Evolutionary conservation across 2,329 filamentous ascomycete genomes (phyloP), one percentile per base, ranked within the genome.

Genomic region (Fusarium denticulatum): DNA sequence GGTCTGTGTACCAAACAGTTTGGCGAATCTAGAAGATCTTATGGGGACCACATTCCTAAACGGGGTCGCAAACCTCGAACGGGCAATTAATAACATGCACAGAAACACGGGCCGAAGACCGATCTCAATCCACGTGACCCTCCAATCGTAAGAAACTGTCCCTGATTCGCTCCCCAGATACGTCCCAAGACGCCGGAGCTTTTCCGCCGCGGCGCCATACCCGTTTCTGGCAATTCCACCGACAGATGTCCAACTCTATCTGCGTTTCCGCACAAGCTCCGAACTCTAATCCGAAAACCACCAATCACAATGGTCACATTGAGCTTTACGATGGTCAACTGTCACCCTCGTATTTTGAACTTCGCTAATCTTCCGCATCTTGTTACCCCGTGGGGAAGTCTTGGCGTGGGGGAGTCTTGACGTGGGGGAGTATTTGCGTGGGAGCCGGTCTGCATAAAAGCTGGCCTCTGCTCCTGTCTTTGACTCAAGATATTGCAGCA

Each of bases 351-450:
- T 55, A 70, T 58, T 61, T 73, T 61, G 60, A 47, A 45, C 30
- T 49, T 34, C 34, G 40, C 39, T 46, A 45, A 57, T 73, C 65
- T 65, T 65, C 70, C 69, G 65, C 70, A 70, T 50, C 43, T 28
- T 20, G 2, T 4, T 70, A 36, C 49, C 64, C 70, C 65, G 26
- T 64, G 69, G 64, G 69, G 53, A 26, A 67, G 30, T 7, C 59
- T 65, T 57, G 37, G 50, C 65, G 28, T 37, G n/a, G 42, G 16
- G n/a, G n/a, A n/a, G n/a, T n/a, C n/a, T n/a, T n/a, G n/a, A n/a
- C 65, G 26, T 64, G 69, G 64, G 69, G 53, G 30, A 67, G 30
- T 7, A 55, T 65, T 57, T 34, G 50, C 65, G 28, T 37, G n/a
- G 42, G 16, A 7, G 34, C 32, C 10, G 18, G 3, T 10, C 18